Percentiles rank a stretch among this genome's conserved stretches.
phyloP scores from a whole-genome alignment of 805 yeast genomes.

The Suhomyces prunicola region DNA sequence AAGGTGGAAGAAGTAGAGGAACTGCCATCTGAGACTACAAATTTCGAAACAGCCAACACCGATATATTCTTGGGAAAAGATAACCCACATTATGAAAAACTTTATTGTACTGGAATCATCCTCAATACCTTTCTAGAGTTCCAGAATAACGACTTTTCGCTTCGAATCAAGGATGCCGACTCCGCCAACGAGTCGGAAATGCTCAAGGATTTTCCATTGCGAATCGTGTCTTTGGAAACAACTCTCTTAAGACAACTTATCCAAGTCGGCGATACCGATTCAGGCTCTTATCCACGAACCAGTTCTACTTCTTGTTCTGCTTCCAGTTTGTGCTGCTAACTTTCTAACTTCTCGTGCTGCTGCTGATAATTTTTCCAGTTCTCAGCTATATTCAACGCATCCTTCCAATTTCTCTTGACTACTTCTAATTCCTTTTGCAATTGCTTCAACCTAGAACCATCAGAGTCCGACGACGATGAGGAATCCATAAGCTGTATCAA shows the following conservation, averaged over 20 bases:
- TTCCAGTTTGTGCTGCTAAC: background rate
- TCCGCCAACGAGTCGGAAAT: conserved; percentile 15
- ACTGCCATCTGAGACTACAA: background rate
- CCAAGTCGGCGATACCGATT: background rate
- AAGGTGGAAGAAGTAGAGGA: background rate
- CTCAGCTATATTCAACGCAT: conserved; percentile 37
- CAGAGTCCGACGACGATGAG: conserved; percentile 5
- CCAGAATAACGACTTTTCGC: conserved; percentile 10
- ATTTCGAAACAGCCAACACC: background rate
- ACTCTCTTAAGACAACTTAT: conserved; percentile 18
- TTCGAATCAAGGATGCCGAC: conserved; percentile 16
- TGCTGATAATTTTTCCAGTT: conserved; percentile 31
- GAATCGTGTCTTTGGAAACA: conserved; percentile 29
- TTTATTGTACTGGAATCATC: conserved; percentile 30
- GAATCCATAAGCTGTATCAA: conserved; percentile 6
- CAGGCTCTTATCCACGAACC: background rate
- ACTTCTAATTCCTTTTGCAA: conserved; percentile 31
- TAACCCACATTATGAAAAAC: conserved; percentile 15
- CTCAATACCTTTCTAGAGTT: conserved; percentile 27
- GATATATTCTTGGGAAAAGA: conserved; percentile 11
- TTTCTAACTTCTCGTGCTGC: background rate
- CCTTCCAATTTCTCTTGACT: conserved; percentile 36
- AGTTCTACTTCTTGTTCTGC: background rate
- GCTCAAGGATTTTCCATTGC: conserved; percentile 29
- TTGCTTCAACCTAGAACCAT: conserved; percentile 14